These are phyloP conservation scores for Yarrowia phangngaensis DNA, from an alignment of 805 yeast species.

Conservation along the genomic window DNA sequence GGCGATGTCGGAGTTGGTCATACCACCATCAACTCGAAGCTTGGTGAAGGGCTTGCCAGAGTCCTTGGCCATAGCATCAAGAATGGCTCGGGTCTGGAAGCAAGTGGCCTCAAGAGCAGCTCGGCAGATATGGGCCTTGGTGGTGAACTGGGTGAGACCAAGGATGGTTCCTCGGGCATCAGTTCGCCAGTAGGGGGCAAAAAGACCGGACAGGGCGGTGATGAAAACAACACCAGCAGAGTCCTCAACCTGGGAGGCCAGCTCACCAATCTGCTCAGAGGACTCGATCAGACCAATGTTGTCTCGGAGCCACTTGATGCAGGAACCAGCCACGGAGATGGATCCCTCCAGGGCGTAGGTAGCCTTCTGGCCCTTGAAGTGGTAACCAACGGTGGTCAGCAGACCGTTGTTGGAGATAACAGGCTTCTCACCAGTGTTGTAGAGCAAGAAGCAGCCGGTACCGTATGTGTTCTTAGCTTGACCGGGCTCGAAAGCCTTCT, in stretches of 20 bases:
- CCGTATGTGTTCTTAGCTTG: conserved; percentile 95
- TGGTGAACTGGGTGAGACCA: conserved; percentile 89
- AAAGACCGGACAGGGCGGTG: conserved; percentile 90
- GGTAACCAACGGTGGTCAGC: conserved; percentile 83
- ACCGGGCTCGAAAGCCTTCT: conserved; percentile 76
- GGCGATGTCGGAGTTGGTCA: conserved; percentile 85
- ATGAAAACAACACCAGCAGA: conserved; percentile 92
- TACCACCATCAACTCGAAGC: conserved; percentile 83
- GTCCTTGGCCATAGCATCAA: conserved; percentile 84
- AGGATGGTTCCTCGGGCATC: conserved; percentile 89
- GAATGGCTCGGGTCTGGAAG: conserved; percentile 85
- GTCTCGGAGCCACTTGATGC: conserved; percentile 90
- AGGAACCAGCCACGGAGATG: conserved; percentile 92
- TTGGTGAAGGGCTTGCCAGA: conserved; percentile 56
- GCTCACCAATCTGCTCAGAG: conserved; percentile 84
- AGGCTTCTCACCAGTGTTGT: conserved; percentile 76
- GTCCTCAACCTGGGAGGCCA: conserved; percentile 75
- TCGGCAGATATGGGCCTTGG: conserved; percentile 85
- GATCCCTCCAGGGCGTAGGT: conserved; percentile 93
- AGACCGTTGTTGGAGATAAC: conserved; percentile 75
- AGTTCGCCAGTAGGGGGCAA: conserved; percentile 95
- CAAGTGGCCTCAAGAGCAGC: conserved; percentile 96
- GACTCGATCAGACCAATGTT: conserved; percentile 76
- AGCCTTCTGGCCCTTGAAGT: conserved; percentile 74
- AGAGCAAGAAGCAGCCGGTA: conserved; percentile 87